phyloP scores from a whole-genome alignment of 139 green algal species.

The Trebouxia sp. region DNA sequence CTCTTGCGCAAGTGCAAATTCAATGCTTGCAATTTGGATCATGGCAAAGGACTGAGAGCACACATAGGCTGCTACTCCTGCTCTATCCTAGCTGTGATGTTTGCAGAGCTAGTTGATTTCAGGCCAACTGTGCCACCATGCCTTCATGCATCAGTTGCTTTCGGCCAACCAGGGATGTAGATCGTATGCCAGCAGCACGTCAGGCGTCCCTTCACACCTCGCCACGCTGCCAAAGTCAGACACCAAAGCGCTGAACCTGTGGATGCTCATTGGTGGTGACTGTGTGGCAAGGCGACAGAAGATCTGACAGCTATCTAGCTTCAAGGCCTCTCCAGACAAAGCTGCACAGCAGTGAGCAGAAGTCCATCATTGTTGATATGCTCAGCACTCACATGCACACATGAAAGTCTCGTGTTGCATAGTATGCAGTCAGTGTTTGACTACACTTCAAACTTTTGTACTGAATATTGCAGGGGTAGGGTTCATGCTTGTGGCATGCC shows the following conservation, averaged over 20 bases:
- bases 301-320: conserved; percentile 12
- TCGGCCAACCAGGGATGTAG: not conserved
- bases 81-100: too few species aligned
- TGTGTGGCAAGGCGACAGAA: conserved; percentile 11
- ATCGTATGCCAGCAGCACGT: conserved; percentile 35
- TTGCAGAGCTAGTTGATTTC: too few species aligned
- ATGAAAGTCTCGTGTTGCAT: too few species aligned
- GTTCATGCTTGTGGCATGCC: too few species aligned
- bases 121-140: too few species aligned
- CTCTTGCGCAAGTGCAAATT: too few species aligned
- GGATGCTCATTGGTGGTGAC: not conserved
- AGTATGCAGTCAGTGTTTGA: too few species aligned
- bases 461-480: too few species aligned
- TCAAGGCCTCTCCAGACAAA: not conserved
- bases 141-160: not conserved
- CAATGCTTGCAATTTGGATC: too few species aligned
- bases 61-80: too few species aligned
- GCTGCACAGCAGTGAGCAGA: not conserved
- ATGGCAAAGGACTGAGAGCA: too few species aligned
- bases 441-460: too few species aligned
- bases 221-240: conserved; percentile 30
- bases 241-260: conserved; percentile 25
- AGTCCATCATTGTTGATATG: not conserved
- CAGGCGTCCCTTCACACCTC: conserved; percentile 20
- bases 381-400: not conserved